Conservation (phyloP, 2,329 filamentous ascomycete species). For the Trichoderma harzianum region DNA sequence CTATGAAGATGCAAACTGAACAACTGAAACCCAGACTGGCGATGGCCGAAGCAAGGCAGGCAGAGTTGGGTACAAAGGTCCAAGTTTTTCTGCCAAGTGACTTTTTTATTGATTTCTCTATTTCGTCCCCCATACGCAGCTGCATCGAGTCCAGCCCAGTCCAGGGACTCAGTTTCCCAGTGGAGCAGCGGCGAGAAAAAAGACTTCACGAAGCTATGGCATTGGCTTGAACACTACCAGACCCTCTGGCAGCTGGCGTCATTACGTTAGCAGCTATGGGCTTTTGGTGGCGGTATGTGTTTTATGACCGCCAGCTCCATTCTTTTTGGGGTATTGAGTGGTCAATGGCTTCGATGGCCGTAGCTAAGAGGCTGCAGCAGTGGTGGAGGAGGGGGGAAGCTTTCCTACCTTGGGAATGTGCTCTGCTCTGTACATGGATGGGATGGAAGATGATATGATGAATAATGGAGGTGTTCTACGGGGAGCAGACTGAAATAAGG, state of each 20-base stretch:
- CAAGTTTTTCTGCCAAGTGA: neutral
- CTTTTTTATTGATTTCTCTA: neutral
- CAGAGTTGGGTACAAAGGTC: neutral
- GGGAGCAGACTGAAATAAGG: neutral
- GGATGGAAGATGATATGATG: neutral
- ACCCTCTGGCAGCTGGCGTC: neutral
- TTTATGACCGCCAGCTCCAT: slow-evolving; percentile 4
- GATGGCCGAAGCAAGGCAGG: neutral
- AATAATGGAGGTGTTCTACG: neutral
- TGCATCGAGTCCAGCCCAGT: too few species aligned
- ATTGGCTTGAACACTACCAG: neutral
- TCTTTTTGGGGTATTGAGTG: neutral
- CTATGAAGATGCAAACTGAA: neutral
- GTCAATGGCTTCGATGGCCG: neutral
- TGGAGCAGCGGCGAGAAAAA: slow-evolving; percentile 5
- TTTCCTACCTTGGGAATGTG: neutral
- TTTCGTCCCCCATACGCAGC: neutral
- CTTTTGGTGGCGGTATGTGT: neutral
- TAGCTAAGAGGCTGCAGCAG: neutral
- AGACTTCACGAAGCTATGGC: neutral
- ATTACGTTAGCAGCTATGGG: neutral
- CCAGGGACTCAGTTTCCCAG: neutral
- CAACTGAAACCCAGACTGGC: neutral
- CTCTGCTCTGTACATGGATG: neutral
- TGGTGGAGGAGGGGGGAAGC: neutral